phyloP scores from a whole-genome alignment of 805 yeast species.

The Candida silvatica region DNA sequence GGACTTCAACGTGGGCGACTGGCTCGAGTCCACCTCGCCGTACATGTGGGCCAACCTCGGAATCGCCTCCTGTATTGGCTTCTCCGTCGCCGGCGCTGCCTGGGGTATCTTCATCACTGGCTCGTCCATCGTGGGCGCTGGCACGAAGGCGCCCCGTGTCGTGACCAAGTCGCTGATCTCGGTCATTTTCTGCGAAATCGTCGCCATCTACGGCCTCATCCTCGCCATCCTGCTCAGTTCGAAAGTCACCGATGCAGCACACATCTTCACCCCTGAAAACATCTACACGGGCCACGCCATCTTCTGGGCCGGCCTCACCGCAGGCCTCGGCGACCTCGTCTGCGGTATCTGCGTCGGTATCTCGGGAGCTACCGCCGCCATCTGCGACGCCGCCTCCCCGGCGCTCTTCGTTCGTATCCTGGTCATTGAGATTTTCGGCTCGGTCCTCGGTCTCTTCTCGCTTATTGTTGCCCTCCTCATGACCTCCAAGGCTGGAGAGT shows the following conservation, averaged over 20 bases:
- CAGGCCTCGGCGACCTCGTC: constrained; percentile 84
- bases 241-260: constrained; percentile 64
- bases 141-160: constrained; percentile 95
- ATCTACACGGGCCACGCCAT: constrained; percentile 90
- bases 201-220: constrained; percentile 94
- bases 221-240: constrained; percentile 97
- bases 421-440: constrained; percentile 95
- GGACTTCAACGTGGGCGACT: constrained; percentile 83
- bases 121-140: constrained; percentile 91
- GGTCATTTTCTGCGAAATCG: constrained; percentile 98
- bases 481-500: constrained; percentile 93
- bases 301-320: constrained; percentile 98
- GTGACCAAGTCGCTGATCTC: constrained; percentile 95
- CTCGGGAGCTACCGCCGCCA: constrained; percentile 98
- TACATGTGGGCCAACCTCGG: constrained; percentile 96
- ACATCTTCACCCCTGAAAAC: constrained; percentile 70
- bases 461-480: constrained; percentile 93
- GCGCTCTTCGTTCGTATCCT: constrained; percentile 90
- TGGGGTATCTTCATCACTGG: constrained; percentile 99
- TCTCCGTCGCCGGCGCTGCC: constrained; percentile 95
- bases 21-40: constrained; percentile 79
- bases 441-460: constrained; percentile 92
- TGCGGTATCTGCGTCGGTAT: constrained; percentile 97
- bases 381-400: constrained; percentile 96
- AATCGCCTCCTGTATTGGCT: constrained; percentile 83